Conservation (phyloP, 805 yeast genomes). For the Metschnikowia noctiluminum region DNA sequence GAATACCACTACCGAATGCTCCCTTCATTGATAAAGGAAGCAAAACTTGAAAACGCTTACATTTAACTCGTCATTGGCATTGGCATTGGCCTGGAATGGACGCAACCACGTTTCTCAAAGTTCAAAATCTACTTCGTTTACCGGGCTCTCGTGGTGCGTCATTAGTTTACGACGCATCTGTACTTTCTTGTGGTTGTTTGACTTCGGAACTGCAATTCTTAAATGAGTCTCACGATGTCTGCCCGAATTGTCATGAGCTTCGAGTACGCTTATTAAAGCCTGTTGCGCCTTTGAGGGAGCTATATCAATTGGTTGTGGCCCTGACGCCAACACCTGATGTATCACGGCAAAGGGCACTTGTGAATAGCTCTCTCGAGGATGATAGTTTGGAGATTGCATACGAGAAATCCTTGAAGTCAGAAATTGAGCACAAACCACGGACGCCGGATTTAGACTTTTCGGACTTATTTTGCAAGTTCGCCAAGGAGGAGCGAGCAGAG, state of each 20-base stretch:
- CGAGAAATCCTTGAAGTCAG: slow-evolving; percentile 5
- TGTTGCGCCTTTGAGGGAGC: slow-evolving; percentile 32
- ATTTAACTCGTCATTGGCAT: no score
- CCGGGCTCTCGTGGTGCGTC: slow-evolving; percentile 16
- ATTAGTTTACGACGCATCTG: slow-evolving; percentile 30
- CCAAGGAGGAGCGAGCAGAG: slow-evolving; percentile 30
- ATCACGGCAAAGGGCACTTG: no score
- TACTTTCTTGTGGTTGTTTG: slow-evolving; percentile 42
- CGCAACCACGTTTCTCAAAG: slow-evolving; percentile 16
- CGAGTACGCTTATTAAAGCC: slow-evolving; percentile 25
- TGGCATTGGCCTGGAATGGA: slow-evolving; percentile 7
- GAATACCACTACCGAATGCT: no score
- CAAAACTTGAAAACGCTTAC: no score
- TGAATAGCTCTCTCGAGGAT: no score
- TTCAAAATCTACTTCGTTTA: slow-evolving; percentile 27
- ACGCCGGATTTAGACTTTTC: slow-evolving; percentile 25
- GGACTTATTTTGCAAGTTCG: slow-evolving; percentile 37
- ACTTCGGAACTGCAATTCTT: slow-evolving; percentile 32
- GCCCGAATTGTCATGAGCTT: slow-evolving; percentile 24
- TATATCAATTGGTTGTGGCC: slow-evolving; percentile 25
- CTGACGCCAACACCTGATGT: no score
- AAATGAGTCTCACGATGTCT: slow-evolving; percentile 7
- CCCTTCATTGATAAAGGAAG: no score
- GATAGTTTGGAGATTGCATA: neutral
- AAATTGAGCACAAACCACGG: neutral